Percentiles rank a stretch among this genome's conserved stretches.
Evolutionary conservation across 179 eudicot genomes (phyloP).

Genomic region (Silene coronaria): DNA sequence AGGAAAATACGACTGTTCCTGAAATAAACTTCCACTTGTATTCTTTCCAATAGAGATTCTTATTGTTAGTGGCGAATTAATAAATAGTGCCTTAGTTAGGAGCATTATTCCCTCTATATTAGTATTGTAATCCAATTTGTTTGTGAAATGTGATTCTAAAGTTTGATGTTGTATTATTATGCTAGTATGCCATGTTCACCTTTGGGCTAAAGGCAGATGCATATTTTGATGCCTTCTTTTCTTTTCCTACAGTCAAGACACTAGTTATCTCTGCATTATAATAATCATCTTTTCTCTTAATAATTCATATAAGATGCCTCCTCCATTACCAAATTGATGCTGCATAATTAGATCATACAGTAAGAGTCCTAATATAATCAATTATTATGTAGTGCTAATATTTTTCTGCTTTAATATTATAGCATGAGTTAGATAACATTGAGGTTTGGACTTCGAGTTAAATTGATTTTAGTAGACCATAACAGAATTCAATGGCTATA

Average conservation of each 20-base stretch:
- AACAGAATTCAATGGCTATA: too few species aligned
- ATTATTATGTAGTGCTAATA: too few species aligned
- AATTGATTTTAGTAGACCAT: too few species aligned
- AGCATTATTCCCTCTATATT: not conserved
- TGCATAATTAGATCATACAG: slow-evolving; percentile 27
- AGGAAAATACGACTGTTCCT: not conserved
- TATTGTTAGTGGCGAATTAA: not conserved
- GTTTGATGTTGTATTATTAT: not conserved
- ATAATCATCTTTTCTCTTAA: not conserved
- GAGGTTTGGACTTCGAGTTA: too few species aligned
- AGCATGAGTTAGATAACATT: too few species aligned
- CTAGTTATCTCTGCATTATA: not conserved
- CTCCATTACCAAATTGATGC: slow-evolving; percentile 1
- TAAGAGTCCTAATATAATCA: not conserved
- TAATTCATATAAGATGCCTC: not conserved
- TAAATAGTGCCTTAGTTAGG: too few species aligned
- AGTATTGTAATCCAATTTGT: not conserved
- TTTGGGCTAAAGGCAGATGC: not conserved
- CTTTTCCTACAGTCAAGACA: not conserved
- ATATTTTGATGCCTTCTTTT: not conserved
- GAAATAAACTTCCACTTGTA: not conserved
- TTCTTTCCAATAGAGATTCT: not conserved
- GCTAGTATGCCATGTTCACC: not conserved
- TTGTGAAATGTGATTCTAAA: slow-evolving; percentile 1
- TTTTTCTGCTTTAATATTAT: too few species aligned